Conservation (phyloP, 331 rosid genomes). For the Ulmus americana region DNA sequence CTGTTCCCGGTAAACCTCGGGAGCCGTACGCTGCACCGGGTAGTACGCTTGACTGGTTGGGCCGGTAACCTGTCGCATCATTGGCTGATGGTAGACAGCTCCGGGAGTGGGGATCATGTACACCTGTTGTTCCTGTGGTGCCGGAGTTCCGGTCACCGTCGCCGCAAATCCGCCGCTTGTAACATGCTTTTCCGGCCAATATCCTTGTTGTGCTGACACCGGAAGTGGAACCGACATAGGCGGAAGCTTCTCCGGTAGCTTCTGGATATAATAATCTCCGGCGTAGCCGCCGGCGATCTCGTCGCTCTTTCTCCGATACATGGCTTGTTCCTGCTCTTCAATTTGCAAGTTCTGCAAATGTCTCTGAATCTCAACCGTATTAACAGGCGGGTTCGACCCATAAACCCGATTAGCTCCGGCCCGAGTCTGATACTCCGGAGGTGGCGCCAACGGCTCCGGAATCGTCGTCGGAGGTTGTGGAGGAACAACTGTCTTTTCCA, state of each 20-base stretch:
- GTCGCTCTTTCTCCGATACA: constrained; percentile 53
- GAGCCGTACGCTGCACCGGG: constrained; percentile 48
- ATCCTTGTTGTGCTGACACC: constrained; percentile 26
- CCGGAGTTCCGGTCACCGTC: constrained; percentile 27
- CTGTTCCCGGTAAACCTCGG: constrained; percentile 64
- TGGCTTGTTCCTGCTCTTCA: constrained; percentile 48
- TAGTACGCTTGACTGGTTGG: constrained; percentile 56
- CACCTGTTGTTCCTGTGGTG: constrained; percentile 43
- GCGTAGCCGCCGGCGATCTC: constrained; percentile 44
- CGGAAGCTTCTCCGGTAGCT: constrained; percentile 42
- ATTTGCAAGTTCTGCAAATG: constrained; percentile 58
- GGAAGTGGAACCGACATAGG: constrained; percentile 5
- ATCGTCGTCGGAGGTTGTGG: constrained; percentile 39
- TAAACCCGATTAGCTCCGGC: constrained; percentile 34
- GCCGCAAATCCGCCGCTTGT: constrained; percentile 39
- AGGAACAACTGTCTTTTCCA: constrained; percentile 36
- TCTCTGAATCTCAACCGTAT: constrained; percentile 51
- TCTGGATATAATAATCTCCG: constrained; percentile 58
- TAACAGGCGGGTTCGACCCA: constrained; percentile 38
- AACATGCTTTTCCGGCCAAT: constrained; percentile 60
- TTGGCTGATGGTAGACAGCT: constrained; percentile 47
- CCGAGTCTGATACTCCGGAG: constrained; percentile 32
- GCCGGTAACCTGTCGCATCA: constrained; percentile 37
- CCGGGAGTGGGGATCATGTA: constrained; percentile 57
- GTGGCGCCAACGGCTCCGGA: constrained; percentile 39